Base-by-base conservation (phyloP, 345 rosid species). In the Eutrema yunnanense region DNA sequence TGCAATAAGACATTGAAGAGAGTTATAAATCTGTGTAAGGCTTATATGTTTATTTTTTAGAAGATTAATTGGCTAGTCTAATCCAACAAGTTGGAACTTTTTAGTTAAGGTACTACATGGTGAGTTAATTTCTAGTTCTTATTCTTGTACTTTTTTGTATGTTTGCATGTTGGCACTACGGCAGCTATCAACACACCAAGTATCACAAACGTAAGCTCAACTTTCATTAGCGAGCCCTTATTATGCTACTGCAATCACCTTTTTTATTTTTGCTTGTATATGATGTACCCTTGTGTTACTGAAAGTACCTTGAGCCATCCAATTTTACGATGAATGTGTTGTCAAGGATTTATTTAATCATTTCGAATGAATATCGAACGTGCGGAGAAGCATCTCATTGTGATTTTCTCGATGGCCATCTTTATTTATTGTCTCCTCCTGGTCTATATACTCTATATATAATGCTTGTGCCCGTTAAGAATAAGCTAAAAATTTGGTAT, bases 181-280 rank as follows among this genome's bases (percentile, higher is more conserved):
- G 80, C 65, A 96, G 99, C 86, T 96, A 96, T 82, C 99, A 92
- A 79, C 99, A 96, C 77, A 96, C 99, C 16, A 96, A 96, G 82
- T 92, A 92, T 77, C 99, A 96, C 80, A 96, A 96, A 76, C 98
- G 99, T 96, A 87, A 90, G 99, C 74, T 49, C 71, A 44, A 64
- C 73, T 73, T 73, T 64, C 19, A 6, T 53, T 42, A 32, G 54
- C 22, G 1, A 47, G 40, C 44, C 61, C 6, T 56, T 34, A 5
- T 53, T 73, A 26, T 77, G 54, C 43, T 65, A 51, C 55, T 71
- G 44, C 32, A 34, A 13, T 40, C 52, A 77, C 52, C 52, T 48
- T 59, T 48, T 59, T 53, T 59, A 33, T 67, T 47, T 52, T 12
- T 73, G n/a, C 55, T 72, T 52, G 22, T 61, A 13, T 66, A 33